phyloP scores from a whole-genome alignment of 768 basidiomycete genomes.

The Candolleomyces aberdarensis region DNA sequence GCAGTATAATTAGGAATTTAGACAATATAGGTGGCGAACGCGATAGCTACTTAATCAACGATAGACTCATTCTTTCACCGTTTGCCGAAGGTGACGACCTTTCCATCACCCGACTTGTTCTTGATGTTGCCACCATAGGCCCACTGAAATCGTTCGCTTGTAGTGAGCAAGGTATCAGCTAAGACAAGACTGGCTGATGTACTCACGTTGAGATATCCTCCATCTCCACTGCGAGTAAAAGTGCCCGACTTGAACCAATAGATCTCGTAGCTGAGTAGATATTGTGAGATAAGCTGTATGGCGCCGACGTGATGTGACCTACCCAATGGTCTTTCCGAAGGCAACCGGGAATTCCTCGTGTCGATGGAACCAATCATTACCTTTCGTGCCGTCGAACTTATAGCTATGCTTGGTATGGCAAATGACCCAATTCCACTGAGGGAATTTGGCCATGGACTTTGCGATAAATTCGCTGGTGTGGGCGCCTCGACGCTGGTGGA shows the following conservation, averaged over 20 bases:
- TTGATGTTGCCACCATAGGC: constrained; percentile 2
- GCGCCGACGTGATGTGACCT: background rate
- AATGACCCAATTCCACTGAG: constrained; percentile 16
- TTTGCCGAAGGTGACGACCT: background rate
- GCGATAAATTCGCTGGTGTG: background rate
- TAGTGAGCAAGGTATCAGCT: background rate
- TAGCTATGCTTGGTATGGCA: constrained; percentile 20
- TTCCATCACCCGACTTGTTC: background rate
- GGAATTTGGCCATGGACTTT: constrained; percentile 9
- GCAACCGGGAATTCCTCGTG: constrained; percentile 21
- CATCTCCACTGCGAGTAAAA: constrained; percentile 19
- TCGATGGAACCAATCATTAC: constrained; percentile 22
- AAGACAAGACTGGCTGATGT: background rate
- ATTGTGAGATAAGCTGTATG: background rate
- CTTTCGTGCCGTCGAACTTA: constrained; percentile 16
- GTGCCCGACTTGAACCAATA: constrained; percentile 20
- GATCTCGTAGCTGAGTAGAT: constrained; percentile 20
- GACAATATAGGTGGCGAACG: too few relatives aligned
- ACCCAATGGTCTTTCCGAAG: constrained; percentile 17
- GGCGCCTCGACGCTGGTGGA: background rate
- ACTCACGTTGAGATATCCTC: constrained; percentile 22
- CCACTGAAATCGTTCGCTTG: background rate
- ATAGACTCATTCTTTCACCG: background rate
- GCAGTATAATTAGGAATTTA: too few relatives aligned
- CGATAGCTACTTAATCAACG: too few relatives aligned